phyloP scores from a whole-genome alignment of 2,329 filamentous ascomycete genomes.

The Colletotrichum liaoningense region DNA sequence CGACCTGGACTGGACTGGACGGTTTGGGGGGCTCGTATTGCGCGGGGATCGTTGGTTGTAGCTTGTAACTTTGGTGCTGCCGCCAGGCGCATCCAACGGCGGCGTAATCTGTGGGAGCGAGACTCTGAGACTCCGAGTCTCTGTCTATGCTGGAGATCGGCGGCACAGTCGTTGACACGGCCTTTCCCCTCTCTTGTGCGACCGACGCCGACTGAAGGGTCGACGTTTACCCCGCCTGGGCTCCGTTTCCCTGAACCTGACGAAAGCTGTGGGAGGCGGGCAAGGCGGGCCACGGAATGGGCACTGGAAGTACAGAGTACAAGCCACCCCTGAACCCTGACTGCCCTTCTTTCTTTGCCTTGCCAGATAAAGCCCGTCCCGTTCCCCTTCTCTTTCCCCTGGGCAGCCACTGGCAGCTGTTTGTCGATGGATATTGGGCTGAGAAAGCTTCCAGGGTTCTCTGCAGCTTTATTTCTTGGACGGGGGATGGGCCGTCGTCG shows the following conservation, averaged over 20 bases:
- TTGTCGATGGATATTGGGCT: slow-evolving; percentile 20
- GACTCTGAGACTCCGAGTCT: neutral
- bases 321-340: slow-evolving; percentile 9
- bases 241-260: slow-evolving; percentile 1
- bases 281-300: neutral
- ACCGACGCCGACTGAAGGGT: slow-evolving; percentile 9
- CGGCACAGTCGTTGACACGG: slow-evolving; percentile 10
- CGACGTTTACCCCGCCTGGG: slow-evolving; percentile 24
- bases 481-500: slow-evolving; percentile 15
- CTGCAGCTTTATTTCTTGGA: neutral
- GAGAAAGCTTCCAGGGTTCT: slow-evolving; percentile 8
- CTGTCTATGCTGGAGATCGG: neutral
- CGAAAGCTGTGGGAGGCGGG: neutral
- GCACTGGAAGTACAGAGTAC: neutral
- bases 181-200: slow-evolving; percentile 31
- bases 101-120: neutral
- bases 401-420: slow-evolving; percentile 1
- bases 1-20: neutral
- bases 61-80: neutral
- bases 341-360: neutral
- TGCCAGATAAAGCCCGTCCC: slow-evolving; percentile 18
- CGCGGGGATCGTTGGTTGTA: neutral
- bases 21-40: neutral
- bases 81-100: neutral
- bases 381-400: slow-evolving; percentile 4